A percentile compares a stretch with the other conserved stretches of the same genome.
Conservation (phyloP, 768 basidiomycete species). For the Cystofilobasidium macerans region DNA sequence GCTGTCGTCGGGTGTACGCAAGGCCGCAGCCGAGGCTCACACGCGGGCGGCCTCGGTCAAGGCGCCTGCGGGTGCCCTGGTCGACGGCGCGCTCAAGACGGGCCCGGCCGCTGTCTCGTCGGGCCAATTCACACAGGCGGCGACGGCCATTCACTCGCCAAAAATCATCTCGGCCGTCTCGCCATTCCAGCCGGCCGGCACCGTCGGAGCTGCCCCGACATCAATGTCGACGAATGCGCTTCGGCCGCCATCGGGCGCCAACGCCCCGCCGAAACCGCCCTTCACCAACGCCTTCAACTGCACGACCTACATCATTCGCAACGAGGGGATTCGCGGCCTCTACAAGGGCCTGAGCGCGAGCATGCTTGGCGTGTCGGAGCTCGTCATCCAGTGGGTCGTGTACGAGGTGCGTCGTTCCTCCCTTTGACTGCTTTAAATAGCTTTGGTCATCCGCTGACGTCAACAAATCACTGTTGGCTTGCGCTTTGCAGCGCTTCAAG, state of each 20-base stretch:
- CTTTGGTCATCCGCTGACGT: too few species aligned
- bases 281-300: conserved; percentile 26
- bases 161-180: conserved; percentile 7
- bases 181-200: background rate
- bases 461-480: background rate
- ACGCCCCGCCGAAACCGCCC: conserved; percentile 8
- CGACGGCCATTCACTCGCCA: background rate
- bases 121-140: background rate
- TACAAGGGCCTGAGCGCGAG: conserved; percentile 93
- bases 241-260: background rate
- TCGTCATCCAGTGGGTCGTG: conserved; percentile 91
- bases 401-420: conserved; percentile 52
- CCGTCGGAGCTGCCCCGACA: too few species aligned
- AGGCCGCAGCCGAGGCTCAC: conserved; percentile 28
- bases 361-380: conserved; percentile 89
- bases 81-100: conserved; percentile 6
- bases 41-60: conserved; percentile 33
- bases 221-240: background rate
- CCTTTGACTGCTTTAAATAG: background rate
- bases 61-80: conserved; percentile 14
- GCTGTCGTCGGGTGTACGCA: conserved; percentile 41
- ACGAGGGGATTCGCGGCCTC: conserved; percentile 76
- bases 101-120: background rate
- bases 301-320: conserved; percentile 59
- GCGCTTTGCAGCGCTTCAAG: conserved; percentile 51